Percentiles rank a stretch among this genome's conserved stretches.
These are phyloP conservation scores for Globisporangium orthogonon DNA, from an alignment of 352 stramenopile species.

Conservation along the genomic window DNA sequence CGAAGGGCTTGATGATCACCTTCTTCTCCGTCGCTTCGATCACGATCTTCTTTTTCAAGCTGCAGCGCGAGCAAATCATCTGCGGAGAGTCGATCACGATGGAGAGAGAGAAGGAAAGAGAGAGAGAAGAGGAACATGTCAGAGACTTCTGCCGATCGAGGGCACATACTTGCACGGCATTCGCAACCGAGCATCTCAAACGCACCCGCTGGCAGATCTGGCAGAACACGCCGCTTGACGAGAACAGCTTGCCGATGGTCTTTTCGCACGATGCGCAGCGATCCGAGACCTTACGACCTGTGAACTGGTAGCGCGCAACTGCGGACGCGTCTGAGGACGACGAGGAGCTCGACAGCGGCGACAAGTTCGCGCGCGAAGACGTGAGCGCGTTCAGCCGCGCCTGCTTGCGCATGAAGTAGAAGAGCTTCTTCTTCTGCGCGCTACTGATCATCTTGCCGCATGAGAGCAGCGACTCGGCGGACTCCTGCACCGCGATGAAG, in stretches of 20 bases:
- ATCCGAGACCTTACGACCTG: slow-evolving; percentile 8
- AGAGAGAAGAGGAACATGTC: not conserved
- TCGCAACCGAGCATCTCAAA: no score
- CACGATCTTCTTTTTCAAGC: slow-evolving; percentile 41
- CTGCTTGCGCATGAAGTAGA: slow-evolving; percentile 30
- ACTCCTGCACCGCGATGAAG: slow-evolving; percentile 31
- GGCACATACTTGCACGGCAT: no score
- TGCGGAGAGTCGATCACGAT: slow-evolving; percentile 17
- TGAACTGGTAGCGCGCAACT: slow-evolving; percentile 1
- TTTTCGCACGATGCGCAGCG: slow-evolving; percentile 32
- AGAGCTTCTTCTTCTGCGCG: slow-evolving; percentile 47
- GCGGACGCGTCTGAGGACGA: slow-evolving; percentile 16
- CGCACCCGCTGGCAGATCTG: slow-evolving; percentile 12
- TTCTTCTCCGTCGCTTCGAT: slow-evolving; percentile 24
- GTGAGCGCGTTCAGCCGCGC: not conserved
- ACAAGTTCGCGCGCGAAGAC: slow-evolving; percentile 2
- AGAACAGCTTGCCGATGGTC: slow-evolving; percentile 24
- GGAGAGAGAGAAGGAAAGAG: not conserved
- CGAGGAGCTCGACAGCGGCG: slow-evolving; percentile 18
- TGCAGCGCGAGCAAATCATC: slow-evolving; percentile 39
- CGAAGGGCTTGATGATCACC: slow-evolving; percentile 17
- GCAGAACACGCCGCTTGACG: slow-evolving; percentile 23
- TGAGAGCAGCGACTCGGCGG: slow-evolving; percentile 18
- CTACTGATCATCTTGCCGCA: slow-evolving; percentile 27
- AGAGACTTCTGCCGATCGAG: no score